A percentile compares a stretch with the other conserved stretches of the same genome.
phyloP scores from a whole-genome alignment of 306 rosid genomes.

The Rosa chinensis region DNA sequence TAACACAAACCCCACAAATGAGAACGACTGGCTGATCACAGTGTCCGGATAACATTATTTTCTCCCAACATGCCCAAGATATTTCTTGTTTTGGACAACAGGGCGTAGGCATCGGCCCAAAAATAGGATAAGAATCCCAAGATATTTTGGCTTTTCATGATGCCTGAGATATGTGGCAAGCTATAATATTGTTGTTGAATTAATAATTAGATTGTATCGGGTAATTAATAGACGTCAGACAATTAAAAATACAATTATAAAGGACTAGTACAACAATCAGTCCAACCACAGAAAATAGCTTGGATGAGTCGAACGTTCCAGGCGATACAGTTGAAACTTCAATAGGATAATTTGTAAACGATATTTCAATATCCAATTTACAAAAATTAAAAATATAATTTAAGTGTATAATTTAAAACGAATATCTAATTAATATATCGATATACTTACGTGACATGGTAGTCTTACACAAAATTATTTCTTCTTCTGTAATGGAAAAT shows the following conservation, averaged over 20 bases:
- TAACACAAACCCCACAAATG: neutral
- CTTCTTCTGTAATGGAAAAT: too few relatives aligned
- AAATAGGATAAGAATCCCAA: neutral
- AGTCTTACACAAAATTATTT: too few relatives aligned
- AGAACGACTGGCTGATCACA: neutral
- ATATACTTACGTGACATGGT: too few relatives aligned
- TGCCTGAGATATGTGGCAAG: neutral
- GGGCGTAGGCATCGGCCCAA: neutral
- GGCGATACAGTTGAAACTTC: neutral
- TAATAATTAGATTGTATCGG: neutral
- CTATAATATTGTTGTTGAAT: neutral
- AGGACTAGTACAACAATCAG: neutral
- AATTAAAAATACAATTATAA: neutral
- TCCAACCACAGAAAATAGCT: neutral
- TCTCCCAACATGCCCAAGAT: neutral
- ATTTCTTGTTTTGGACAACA: neutral
- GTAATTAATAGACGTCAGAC: neutral
- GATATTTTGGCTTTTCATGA: neutral
- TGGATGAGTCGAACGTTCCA: neutral
- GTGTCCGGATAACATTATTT: too few relatives aligned
- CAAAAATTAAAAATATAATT: too few relatives aligned
- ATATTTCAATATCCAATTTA: too few relatives aligned
- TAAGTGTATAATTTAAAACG: too few relatives aligned
- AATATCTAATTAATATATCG: too few relatives aligned
- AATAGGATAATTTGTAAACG: too few relatives aligned